Percentiles rank a stretch among this genome's conserved stretches.
These are phyloP conservation scores for Scortechinia acanthostroma DNA, from an alignment of 2,329 filamentous ascomycete species.

Conservation along the genomic window DNA sequence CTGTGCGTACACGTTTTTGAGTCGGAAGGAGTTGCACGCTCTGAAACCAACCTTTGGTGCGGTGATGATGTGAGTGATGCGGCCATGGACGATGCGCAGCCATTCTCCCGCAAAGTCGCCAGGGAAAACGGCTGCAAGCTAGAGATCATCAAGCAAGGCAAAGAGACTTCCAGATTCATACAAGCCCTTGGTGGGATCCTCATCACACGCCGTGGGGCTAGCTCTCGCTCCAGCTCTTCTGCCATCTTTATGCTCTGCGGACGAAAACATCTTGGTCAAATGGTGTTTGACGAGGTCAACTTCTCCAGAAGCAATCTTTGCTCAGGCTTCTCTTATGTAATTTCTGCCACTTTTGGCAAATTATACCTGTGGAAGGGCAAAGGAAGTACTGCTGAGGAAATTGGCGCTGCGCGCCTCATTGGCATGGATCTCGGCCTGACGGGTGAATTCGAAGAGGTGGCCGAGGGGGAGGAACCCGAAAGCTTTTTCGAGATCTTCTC, in stretches of 20 bases:
- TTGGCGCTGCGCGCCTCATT: not conserved
- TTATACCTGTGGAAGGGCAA: conserved; percentile 1
- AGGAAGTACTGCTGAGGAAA: not conserved
- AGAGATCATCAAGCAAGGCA: not conserved
- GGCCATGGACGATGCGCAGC: not conserved
- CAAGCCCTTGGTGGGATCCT: not conserved
- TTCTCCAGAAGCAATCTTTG: not conserved
- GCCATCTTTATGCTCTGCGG: not conserved
- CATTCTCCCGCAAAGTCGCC: not conserved
- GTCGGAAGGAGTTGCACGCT: not conserved
- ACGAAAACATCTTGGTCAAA: not conserved
- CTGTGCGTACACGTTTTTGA: conserved; percentile 1
- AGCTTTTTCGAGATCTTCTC: not conserved
- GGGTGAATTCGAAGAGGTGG: not conserved
- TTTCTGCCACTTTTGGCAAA: not conserved
- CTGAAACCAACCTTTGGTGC: not conserved
- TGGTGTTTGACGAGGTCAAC: conserved; percentile 1
- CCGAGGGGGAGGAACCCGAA: not conserved
- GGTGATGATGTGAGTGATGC: not conserved
- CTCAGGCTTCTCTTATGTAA: not conserved
- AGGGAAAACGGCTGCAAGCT: not conserved
- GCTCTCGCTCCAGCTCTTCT: not conserved
- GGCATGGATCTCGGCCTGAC: conserved; percentile 1
- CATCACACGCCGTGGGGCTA: not conserved
- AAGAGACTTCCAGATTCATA: not conserved